Evolutionary conservation across 2,329 filamentous ascomycete species (phyloP).

Genomic region (Colletotrichum eleusines): DNA sequence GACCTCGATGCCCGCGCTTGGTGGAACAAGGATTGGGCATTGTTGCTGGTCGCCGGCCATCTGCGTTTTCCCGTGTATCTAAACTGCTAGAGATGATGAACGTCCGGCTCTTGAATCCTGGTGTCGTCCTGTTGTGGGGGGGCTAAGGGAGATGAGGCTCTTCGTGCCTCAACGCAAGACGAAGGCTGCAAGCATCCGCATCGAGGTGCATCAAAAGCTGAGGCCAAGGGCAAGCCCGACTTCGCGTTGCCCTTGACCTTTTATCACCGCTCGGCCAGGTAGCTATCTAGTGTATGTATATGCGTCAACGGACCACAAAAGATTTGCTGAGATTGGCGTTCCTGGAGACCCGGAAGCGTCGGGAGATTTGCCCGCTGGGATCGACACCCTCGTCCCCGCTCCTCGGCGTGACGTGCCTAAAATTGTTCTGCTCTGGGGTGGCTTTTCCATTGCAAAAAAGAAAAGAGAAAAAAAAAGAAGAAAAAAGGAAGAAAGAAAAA

Average conservation of each 20-base stretch:
- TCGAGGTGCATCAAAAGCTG: too few relatives aligned
- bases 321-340: constrained; percentile 14
- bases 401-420: constrained; percentile 10
- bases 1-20: not conserved
- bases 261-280: too few relatives aligned
- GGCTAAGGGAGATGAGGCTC: not conserved
- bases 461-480: too few relatives aligned
- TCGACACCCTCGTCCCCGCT: not conserved
- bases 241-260: too few relatives aligned
- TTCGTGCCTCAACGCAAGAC: not conserved
- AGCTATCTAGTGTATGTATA: too few relatives aligned
- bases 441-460: not conserved
- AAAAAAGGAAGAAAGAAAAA: too few relatives aligned
- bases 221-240: too few relatives aligned
- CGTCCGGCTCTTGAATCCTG: not conserved
- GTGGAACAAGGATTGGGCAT: not conserved
- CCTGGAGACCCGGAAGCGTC: not conserved
- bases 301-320: not conserved
- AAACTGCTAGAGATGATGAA: not conserved
- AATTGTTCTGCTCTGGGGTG: not conserved
- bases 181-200: too few relatives aligned
- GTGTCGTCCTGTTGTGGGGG: not conserved
- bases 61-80: not conserved
- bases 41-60: not conserved
- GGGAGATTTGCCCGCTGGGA: constrained; percentile 17